Evolutionary conservation across 148 eudicot species (phyloP), one percentile per base, ranked within the genome.

Genomic region (Rhododendron vialii): DNA sequence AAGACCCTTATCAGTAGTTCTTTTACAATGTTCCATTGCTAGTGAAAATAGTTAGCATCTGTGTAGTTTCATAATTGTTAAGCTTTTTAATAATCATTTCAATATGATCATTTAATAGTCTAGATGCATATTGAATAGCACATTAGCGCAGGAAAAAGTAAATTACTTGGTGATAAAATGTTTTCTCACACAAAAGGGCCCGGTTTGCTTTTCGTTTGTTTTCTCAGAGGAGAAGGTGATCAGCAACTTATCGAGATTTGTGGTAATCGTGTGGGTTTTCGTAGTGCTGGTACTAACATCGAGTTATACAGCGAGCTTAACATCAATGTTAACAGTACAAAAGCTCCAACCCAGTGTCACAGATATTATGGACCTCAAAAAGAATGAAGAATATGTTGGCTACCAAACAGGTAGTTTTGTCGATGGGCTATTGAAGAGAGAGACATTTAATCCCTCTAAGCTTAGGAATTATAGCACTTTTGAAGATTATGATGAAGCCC

Each of bases 401-500:
- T 78, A 69, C 84, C 89, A 69, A 33, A 51, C 35, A 11, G 87
- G 85, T 73, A 28, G 69, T 4, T 88, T 84, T 74, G 85, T 81
- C n/a, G 13, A 12, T 8, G 82, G 71, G 35, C 47, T 84, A 15
- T 51, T 88, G 50, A 53, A 18, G 85, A 47, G 33, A 1, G 22
- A 36, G 81, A 59, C 30, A n/a, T 48, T 84, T 3, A 4, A 71
- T 59, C 14, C 14, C 13, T 55, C 51, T 41, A 55, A 75, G 69
- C 48, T 87, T 33, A 69, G 74, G 83, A 65, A 11, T 28, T 78
- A 45, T 45, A 50, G 71, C 35, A 69, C 85, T 33, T 47, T 61
- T 15, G 87, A 86, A 24, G 87, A 86, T 20, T 86, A 51, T 2
- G 88, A 91, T 53, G 84, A 81, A 17, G 88, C 88, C 26, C 63